Percentiles rank a stretch among this genome's conserved stretches.
Conservation (phyloP, 352 stramenopile species). For the Phytophthora niederhauseri region DNA sequence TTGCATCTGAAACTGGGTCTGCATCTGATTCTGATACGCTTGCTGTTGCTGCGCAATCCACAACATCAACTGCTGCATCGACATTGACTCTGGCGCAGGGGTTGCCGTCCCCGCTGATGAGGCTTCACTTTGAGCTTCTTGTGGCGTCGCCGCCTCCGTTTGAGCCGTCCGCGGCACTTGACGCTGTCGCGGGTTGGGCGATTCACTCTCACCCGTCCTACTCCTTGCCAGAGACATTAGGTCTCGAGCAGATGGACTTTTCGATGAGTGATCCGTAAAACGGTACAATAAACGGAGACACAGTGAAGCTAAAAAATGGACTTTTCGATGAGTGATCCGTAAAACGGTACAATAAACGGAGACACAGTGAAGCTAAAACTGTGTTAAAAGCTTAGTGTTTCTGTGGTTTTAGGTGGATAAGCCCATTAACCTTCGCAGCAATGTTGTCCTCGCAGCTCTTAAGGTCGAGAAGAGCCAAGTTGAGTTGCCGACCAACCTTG, state of each 20-base stretch:
- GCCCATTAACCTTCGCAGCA: neutral
- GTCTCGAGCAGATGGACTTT: constrained; percentile 3
- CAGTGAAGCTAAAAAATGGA: neutral
- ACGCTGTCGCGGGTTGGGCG: constrained; percentile 3
- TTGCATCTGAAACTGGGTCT: constrained; percentile 6
- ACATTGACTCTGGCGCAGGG: neutral
- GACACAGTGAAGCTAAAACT: neutral
- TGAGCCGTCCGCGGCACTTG: constrained; percentile 7
- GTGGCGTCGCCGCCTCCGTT: neutral
- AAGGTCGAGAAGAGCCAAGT: constrained; percentile 1
- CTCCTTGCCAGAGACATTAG: constrained; percentile 1
- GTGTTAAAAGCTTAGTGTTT: constrained; percentile 1
- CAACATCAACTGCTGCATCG: constrained; percentile 1
- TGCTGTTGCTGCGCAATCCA: constrained; percentile 9
- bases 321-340: constrained; percentile 1
- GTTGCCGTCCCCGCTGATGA: neutral
- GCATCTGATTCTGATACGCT: constrained; percentile 8
- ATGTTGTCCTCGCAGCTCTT: constrained; percentile 2
- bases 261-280: neutral
- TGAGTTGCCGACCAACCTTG: neutral
- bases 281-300: neutral
- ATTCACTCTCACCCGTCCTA: constrained; percentile 7
- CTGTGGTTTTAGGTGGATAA: constrained; percentile 6
- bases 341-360: neutral
- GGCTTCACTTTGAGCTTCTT: neutral